phyloP scores from a whole-genome alignment of 495 filamentous ascomycete species.

The Hypoxylon crocopeplum region DNA sequence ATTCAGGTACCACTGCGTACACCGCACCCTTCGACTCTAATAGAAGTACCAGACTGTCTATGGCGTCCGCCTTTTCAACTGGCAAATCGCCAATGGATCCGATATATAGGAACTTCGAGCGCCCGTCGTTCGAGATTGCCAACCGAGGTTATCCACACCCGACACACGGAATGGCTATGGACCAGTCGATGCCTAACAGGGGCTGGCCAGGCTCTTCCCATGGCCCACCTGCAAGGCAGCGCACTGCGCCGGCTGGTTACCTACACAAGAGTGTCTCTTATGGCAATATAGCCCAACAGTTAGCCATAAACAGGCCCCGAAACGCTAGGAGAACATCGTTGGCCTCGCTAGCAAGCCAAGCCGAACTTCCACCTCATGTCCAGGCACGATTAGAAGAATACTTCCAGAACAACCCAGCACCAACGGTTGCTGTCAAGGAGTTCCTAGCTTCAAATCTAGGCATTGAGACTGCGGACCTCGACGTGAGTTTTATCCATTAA shows the following conservation, averaged over 20 bases:
- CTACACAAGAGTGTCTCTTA: constrained; percentile 35
- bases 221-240: constrained; percentile 17
- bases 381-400: constrained; percentile 52
- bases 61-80: constrained; percentile 30
- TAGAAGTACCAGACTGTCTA: constrained; percentile 21
- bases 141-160: constrained; percentile 7
- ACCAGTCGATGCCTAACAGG: constrained; percentile 5
- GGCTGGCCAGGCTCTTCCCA: constrained; percentile 1
- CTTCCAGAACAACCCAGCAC: constrained; percentile 47
- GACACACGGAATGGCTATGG: constrained; percentile 1
- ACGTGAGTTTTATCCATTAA: constrained; percentile 31
- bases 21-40: constrained; percentile 14
- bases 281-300: constrained; percentile 31
- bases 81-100: constrained; percentile 25
- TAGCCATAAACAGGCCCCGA: constrained; percentile 40
- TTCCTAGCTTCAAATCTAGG: constrained; percentile 51
- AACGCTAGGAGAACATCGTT: constrained; percentile 40
- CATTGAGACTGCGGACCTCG: constrained; percentile 46
- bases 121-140: constrained; percentile 6
- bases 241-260: constrained; percentile 7
- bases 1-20: constrained; percentile 38
- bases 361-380: constrained; percentile 45
- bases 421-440: constrained; percentile 46
- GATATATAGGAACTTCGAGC: constrained; percentile 10
- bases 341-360: constrained; percentile 36